phyloP scores from a whole-genome alignment of 176 grass and related monocot species.

The Puya raimondii region DNA sequence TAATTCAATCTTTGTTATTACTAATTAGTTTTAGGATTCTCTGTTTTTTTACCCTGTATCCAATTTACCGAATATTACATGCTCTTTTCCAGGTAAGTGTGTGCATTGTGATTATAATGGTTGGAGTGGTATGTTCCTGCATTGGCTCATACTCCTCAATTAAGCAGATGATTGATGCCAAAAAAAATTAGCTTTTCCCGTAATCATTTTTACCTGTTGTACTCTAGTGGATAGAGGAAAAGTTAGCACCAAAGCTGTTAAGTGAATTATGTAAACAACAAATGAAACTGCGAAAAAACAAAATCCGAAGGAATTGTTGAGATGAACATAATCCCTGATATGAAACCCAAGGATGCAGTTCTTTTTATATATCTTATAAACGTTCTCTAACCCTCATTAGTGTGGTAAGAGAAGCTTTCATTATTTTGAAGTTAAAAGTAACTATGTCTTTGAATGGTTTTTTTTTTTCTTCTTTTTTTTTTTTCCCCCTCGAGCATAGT shows the following conservation, averaged over 20 bases:
- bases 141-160: conserved; percentile 56
- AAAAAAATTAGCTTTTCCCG: background rate
- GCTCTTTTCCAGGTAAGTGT: conserved; percentile 30
- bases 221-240: background rate
- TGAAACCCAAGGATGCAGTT: too few species aligned
- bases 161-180: conserved; percentile 31
- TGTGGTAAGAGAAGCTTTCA: too few species aligned
- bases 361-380: too few species aligned
- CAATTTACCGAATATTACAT: background rate
- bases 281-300: too few species aligned
- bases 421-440: too few species aligned
- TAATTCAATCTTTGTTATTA: conserved; percentile 18
- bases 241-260: background rate
- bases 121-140: conserved; percentile 31
- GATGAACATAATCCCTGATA: too few species aligned
- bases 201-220: background rate
- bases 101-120: conserved; percentile 33
- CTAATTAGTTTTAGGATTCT: background rate
- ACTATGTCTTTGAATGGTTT: too few species aligned
- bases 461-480: too few species aligned
- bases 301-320: too few species aligned
- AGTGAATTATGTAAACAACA: too few species aligned
- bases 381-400: too few species aligned
- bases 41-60: conserved; percentile 3
- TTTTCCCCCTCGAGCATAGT: too few species aligned